Evolutionary conservation across 257 asterid species (phyloP).

Genomic region (Capsicum rhomboideum): DNA sequence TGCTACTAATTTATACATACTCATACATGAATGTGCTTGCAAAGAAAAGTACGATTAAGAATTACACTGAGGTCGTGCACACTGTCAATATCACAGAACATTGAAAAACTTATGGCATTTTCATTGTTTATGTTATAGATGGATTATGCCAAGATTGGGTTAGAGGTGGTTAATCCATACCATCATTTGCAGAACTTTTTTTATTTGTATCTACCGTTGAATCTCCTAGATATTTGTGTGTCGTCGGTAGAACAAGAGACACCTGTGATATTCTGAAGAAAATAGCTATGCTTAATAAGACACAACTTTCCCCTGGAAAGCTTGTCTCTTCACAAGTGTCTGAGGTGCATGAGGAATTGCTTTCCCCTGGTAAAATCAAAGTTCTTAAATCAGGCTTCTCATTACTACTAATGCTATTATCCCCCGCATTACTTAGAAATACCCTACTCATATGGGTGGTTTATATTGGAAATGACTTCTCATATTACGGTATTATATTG

Average conservation of each 20-base stretch:
- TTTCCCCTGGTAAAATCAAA: constrained; percentile 12
- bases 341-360: constrained; percentile 11
- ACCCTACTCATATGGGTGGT: constrained; percentile 47
- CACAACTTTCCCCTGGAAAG: constrained; percentile 45
- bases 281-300: constrained; percentile 39
- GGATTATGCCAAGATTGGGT: constrained; percentile 47
- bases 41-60: neutral
- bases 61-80: neutral
- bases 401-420: constrained; percentile 30
- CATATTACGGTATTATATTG: constrained; percentile 66
- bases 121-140: constrained; percentile 18
- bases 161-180: constrained; percentile 76
- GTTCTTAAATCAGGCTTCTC: constrained; percentile 25
- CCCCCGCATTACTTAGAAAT: constrained; percentile 21
- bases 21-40: neutral
- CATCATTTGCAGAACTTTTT: constrained; percentile 42
- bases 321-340: constrained; percentile 32
- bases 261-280: constrained; percentile 31
- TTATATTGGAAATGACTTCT: constrained; percentile 51
- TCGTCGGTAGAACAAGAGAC: constrained; percentile 33
- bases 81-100: neutral
- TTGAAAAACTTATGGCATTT: neutral
- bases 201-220: constrained; percentile 45
- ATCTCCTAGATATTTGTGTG: constrained; percentile 57
- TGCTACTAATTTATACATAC: neutral